Percentiles rank a stretch among this genome's conserved stretches.
Evolutionary conservation across 2,329 filamentous ascomycete genomes (phyloP).

Genomic region (Penicillium glabrum): DNA sequence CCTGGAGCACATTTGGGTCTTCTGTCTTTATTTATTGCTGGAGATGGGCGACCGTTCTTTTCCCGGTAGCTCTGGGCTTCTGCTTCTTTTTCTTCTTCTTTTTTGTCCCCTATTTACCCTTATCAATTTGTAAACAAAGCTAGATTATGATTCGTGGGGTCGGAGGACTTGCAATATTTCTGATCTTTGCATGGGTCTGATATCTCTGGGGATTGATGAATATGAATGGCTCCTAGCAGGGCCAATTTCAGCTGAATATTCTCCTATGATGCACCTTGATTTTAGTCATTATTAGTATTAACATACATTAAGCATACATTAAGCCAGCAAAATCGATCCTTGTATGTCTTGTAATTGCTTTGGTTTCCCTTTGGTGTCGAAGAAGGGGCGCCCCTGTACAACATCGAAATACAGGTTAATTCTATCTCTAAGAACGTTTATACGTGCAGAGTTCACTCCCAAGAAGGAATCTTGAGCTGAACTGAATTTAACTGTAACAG

Average conservation of each 20-base stretch:
- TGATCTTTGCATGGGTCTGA: not conserved
- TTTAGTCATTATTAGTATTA: not conserved
- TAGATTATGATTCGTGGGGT: slow-evolving; percentile 29
- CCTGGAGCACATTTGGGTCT: slow-evolving; percentile 22
- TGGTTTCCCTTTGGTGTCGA: too few species aligned
- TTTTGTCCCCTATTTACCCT: slow-evolving; percentile 9
- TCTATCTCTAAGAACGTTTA: too few species aligned
- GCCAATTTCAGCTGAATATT: not conserved
- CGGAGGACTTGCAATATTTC: slow-evolving; percentile 4
- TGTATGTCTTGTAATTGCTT: too few species aligned
- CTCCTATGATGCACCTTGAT: not conserved
- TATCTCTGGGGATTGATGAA: not conserved
- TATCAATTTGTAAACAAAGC: slow-evolving; percentile 24
- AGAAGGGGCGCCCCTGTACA: too few species aligned
- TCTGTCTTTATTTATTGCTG: slow-evolving; percentile 11
- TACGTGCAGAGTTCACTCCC: too few species aligned
- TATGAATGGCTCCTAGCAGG: not conserved
- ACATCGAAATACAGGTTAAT: too few species aligned
- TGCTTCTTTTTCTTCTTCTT: slow-evolving; percentile 9
- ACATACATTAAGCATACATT: too few species aligned
- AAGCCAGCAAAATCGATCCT: too few species aligned
- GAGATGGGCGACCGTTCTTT: not conserved
- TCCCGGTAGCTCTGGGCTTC: slow-evolving; percentile 4
- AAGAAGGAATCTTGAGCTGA: too few species aligned
- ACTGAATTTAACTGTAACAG: not conserved